phyloP scores from a whole-genome alignment of 2,329 filamentous ascomycete species.

The Hirsutella thompsonii region DNA sequence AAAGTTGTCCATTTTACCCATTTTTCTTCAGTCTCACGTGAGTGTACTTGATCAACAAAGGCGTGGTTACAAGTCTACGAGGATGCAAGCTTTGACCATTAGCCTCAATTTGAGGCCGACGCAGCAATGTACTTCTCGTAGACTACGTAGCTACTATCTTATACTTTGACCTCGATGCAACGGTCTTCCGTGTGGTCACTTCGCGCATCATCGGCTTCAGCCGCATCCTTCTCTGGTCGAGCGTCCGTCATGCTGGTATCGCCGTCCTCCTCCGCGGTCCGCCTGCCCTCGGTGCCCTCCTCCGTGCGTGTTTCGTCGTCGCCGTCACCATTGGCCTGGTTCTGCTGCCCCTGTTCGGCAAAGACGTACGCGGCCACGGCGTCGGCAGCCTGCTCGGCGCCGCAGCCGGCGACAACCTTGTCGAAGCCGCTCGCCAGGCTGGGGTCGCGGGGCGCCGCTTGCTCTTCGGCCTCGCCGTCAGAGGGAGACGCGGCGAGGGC shows the following conservation, averaged over 20 bases:
- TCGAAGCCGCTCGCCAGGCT: constrained; percentile 13
- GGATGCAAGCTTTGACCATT: no score
- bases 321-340: constrained; percentile 3
- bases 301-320: no score
- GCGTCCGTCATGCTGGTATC: constrained; percentile 8
- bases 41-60: no score
- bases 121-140: no score
- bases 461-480: constrained; percentile 3
- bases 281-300: not conserved
- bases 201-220: constrained; percentile 1
- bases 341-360: constrained; percentile 5
- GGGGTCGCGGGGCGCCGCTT: constrained; percentile 7
- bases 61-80: no score
- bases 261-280: constrained; percentile 3
- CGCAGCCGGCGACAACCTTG: constrained; percentile 13
- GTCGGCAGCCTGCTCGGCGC: constrained; percentile 11
- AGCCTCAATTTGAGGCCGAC: no score
- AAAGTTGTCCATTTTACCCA: no score
- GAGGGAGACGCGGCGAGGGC: constrained; percentile 21
- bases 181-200: not conserved
- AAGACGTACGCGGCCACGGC: constrained; percentile 16
- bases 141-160: no score
- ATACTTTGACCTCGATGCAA: constrained; percentile 2
- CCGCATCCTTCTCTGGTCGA: constrained; percentile 1
- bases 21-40: no score